phyloP scores from a whole-genome alignment of 495 filamentous ascomycete genomes.

The Penicillium psychrofluorescens region DNA sequence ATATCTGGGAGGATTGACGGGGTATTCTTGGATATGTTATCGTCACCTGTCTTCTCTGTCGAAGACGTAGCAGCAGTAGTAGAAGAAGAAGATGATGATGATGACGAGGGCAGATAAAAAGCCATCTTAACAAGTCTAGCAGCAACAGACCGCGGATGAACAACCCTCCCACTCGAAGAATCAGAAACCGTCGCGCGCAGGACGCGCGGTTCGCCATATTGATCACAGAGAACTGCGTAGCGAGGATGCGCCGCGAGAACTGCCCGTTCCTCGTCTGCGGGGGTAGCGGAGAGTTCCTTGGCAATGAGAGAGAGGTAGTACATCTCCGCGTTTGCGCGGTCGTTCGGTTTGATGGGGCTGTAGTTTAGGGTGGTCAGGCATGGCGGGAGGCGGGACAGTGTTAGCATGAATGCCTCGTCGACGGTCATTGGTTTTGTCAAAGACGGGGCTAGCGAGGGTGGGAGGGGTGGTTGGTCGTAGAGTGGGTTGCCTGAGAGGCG shows the following conservation, averaged over 20 bases:
- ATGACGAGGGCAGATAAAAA: conserved; percentile 40
- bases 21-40: too few relatives aligned
- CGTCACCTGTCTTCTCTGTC: too few relatives aligned
- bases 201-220: conserved; percentile 60
- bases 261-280: conserved; percentile 42
- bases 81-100: conserved; percentile 11
- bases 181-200: conserved; percentile 21
- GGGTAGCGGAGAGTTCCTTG: conserved; percentile 57
- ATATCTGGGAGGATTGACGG: neutral
- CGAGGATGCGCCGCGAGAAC: conserved; percentile 58
- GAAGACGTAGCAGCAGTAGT: neutral
- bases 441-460: conserved; percentile 19
- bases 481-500: conserved; percentile 81
- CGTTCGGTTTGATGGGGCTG: conserved; percentile 58
- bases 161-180: conserved; percentile 25
- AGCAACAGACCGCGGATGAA: conserved; percentile 60
- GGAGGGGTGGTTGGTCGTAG: conserved; percentile 50
- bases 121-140: conserved; percentile 60
- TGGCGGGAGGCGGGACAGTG: conserved; percentile 62
- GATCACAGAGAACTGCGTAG: conserved; percentile 63
- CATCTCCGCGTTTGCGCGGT: conserved; percentile 80
- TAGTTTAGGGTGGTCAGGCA: conserved; percentile 69
- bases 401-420: conserved; percentile 82
- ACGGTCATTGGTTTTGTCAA: conserved; percentile 39
- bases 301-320: conserved; percentile 84